A percentile compares a stretch with the other conserved stretches of the same genome.
phyloP scores from a whole-genome alignment of 1,284 basidiomycete species.

The Naganishia liquefaciens region DNA sequence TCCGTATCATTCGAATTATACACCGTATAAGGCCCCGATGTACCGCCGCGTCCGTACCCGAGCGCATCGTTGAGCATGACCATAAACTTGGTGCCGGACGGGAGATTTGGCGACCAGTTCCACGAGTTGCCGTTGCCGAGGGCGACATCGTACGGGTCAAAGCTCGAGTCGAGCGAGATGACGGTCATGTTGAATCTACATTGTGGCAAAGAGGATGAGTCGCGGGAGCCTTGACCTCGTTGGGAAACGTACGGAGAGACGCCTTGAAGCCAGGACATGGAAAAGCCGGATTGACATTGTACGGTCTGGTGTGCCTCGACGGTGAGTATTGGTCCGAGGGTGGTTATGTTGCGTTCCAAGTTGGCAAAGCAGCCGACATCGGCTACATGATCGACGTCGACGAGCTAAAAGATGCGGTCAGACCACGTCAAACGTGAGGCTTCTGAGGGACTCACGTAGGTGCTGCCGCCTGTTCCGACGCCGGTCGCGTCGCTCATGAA shows the following conservation, averaged over 20 bases:
- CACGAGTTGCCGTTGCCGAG: slow-evolving; percentile 2
- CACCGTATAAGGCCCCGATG: slow-evolving; percentile 3
- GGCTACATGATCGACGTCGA: too few species aligned
- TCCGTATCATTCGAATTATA: slow-evolving; percentile 6
- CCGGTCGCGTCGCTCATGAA: slow-evolving; percentile 27
- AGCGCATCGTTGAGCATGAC: slow-evolving; percentile 25
- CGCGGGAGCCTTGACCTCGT: too few species aligned
- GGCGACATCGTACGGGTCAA: slow-evolving; percentile 22
- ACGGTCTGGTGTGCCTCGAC: too few species aligned
- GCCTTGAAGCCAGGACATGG: too few species aligned
- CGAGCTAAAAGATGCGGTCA: too few species aligned
- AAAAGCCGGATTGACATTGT: too few species aligned
- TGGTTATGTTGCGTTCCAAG: too few species aligned
- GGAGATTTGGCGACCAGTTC: slow-evolving; percentile 19
- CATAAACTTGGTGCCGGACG: slow-evolving; percentile 12
- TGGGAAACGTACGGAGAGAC: too few species aligned
- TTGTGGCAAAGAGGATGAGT: too few species aligned
- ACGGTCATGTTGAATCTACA: slow-evolving; percentile 30
- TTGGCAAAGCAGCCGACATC: too few species aligned
- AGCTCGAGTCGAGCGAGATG: slow-evolving; percentile 17
- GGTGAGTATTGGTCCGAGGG: too few species aligned
- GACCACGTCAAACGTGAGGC: too few species aligned
- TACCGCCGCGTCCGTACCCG: slow-evolving; percentile 23
- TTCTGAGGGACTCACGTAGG: slow-evolving; percentile 2
- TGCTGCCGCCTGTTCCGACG: slow-evolving; percentile 20